Evolutionary conservation across 768 basidiomycete species (phyloP).

Genomic region (Sporobolomyces pararoseus): DNA sequence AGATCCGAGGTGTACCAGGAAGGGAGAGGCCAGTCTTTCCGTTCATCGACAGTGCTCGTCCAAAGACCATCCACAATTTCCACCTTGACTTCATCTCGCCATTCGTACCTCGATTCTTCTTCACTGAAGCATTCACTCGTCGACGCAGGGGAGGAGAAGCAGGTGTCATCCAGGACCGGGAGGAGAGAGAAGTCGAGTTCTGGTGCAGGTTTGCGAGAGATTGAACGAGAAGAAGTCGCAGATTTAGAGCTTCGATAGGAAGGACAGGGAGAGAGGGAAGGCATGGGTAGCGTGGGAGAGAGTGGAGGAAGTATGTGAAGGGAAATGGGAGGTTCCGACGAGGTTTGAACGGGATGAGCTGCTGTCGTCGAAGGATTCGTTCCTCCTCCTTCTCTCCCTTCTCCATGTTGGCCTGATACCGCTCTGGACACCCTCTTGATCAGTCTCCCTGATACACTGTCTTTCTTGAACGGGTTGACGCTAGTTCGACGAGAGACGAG

Average conservation of each 20-base stretch:
- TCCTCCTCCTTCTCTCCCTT: background rate
- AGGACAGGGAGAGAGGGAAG: background rate
- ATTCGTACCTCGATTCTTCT: background rate
- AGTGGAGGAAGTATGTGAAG: background rate
- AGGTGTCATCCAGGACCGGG: background rate
- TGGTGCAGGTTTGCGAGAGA: background rate
- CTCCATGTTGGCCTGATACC: background rate
- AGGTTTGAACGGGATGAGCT: background rate
- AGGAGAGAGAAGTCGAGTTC: background rate
- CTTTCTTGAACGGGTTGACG: background rate
- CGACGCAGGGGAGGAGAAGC: background rate
- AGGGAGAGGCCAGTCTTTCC: background rate
- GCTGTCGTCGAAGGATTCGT: no score
- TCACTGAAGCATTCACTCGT: no score
- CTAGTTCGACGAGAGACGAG: background rate
- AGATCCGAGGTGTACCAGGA: background rate
- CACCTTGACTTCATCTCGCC: background rate
- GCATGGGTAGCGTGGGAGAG: background rate
- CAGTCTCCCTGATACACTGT: background rate
- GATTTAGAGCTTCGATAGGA: background rate
- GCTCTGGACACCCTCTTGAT: slow-evolving; percentile 4
- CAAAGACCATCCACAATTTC: slow-evolving; percentile 14
- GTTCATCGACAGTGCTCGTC: slow-evolving; percentile 1
- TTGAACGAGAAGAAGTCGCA: background rate
- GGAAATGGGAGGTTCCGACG: background rate